Evolutionary conservation across 2,329 filamentous ascomycete genomes (phyloP).

Genomic region (Sporothrix globosa): DNA sequence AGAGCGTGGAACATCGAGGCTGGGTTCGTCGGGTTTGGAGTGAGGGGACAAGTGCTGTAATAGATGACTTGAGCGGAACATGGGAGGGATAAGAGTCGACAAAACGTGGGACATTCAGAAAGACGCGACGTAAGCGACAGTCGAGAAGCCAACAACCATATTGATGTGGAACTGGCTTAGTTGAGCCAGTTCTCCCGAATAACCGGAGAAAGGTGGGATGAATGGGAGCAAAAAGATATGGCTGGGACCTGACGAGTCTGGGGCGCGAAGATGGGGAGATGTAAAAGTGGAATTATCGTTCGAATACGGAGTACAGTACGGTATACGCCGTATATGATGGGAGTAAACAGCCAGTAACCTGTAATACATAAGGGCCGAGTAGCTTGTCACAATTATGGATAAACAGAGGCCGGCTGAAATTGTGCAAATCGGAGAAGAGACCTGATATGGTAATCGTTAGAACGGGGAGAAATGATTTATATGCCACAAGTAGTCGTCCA

Average conservation of each 20-base stretch:
- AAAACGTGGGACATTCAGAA: neutral
- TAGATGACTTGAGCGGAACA: neutral
- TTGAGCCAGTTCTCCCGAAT: conserved; percentile 7
- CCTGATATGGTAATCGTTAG: neutral
- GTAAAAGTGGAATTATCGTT: neutral
- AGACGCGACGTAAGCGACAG: neutral
- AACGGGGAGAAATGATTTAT: neutral
- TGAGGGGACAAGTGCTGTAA: neutral
- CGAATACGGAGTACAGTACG: no score
- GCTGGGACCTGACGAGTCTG: neutral
- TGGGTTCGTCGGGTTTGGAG: neutral
- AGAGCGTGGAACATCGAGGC: neutral
- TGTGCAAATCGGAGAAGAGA: neutral
- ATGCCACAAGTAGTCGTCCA: neutral
- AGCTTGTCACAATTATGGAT: neutral
- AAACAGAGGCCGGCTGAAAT: neutral
- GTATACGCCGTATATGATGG: no score
- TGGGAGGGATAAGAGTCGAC: neutral
- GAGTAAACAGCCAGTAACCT: neutral
- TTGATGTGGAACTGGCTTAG: neutral
- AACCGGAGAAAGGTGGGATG: neutral
- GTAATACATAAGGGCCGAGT: neutral
- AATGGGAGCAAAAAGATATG: neutral
- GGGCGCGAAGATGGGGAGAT: neutral
- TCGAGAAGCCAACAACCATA: conserved; percentile 16